Evolutionary conservation across 2,329 filamentous ascomycete species (phyloP), one percentile per base, ranked within the genome.

Genomic region (Cladosporium austrohemisphaericum): DNA sequence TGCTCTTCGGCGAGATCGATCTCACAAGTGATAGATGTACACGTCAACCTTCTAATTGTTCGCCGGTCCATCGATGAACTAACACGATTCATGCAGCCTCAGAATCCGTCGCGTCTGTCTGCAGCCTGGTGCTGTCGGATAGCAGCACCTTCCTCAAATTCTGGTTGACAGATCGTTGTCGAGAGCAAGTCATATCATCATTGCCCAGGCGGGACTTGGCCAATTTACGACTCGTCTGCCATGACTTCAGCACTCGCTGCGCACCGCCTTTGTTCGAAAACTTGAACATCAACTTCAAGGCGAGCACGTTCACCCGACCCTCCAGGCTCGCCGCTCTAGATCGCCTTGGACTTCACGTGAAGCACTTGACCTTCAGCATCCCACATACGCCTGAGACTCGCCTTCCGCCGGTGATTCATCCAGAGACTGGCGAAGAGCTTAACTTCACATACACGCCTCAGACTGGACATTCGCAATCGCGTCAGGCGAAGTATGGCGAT

Each of bases 391-490:
- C 80, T n/a, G 80, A 86, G 46, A 93, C 87, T 33, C 91, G 91
- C 64, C 76, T 95, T 7, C 86, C 89, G 13, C 89, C 89, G n/a
- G 77, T 95, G 37, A 76, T 95, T 31, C 85, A 94, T 64, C 86
- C 87, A 3, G 67, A 76, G 54, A 89, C 83, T 8, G 88, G 89
- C 35, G 80, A 81, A 54, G 88, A 95, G 72, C 81, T 88, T 62
- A 80, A 75, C 59, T 95, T 94, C 68, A 73, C 90, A 41, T 95
- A 95, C 71, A 85, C 81, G 50, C 89, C 90, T 13, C 85, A 89
- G 61, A 81, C 75, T 7, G 64, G 71, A 33, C 82, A 82, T 32
- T 79, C 80, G 64, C 77, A 77, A 23, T 19, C 23, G 16, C 75
- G 69, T 59, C 62, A 83, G 47, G 86, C 85, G 44, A 92, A 88